Percentiles rank a stretch among this genome's conserved stretches.
phyloP scores from a whole-genome alignment of 2,329 filamentous ascomycete genomes.

The Neofusicoccum sp. region DNA sequence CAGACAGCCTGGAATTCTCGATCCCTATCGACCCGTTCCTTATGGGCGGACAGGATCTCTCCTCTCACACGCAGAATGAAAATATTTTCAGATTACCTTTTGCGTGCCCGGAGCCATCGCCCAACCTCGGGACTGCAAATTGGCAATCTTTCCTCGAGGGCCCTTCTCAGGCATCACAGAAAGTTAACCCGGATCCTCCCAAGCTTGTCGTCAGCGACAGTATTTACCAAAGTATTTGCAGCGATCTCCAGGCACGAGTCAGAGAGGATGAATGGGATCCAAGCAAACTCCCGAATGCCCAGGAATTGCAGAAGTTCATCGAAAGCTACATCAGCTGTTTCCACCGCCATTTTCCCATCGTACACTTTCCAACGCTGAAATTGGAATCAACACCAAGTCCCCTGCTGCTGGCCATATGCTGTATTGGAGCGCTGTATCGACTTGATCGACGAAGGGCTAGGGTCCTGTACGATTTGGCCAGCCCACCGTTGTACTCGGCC shows the following conservation, averaged over 20 bases:
- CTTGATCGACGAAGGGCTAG: slow-evolving; percentile 36
- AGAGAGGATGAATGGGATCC: slow-evolving; percentile 19
- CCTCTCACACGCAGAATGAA: background rate
- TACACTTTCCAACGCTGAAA: slow-evolving; percentile 37
- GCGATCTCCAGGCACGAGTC: slow-evolving; percentile 23
- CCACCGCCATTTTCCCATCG: slow-evolving; percentile 37
- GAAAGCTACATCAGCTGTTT: slow-evolving; percentile 37
- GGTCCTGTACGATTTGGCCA: slow-evolving; percentile 27
- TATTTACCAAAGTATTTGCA: slow-evolving; percentile 22
- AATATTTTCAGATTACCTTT: background rate
- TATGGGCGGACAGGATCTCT: background rate
- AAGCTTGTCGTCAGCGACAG: slow-evolving; percentile 17
- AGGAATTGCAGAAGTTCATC: slow-evolving; percentile 33
- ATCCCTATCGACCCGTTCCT: slow-evolving; percentile 16
- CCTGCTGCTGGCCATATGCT: slow-evolving; percentile 39
- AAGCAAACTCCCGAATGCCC: slow-evolving; percentile 25
- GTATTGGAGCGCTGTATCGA: slow-evolving; percentile 40
- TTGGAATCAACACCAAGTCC: slow-evolving; percentile 31
- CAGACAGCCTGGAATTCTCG: slow-evolving; percentile 14
- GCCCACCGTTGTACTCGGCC: slow-evolving; percentile 24
- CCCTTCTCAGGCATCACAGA: background rate
- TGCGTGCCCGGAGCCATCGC: background rate
- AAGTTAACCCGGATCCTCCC: background rate
- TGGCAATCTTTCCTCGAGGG: background rate
- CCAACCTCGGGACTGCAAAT: background rate